Percentiles rank a stretch among this genome's conserved stretches.
Conservation (phyloP, 495 filamentous ascomycete genomes). For the Chaetomium cochliodes region DNA sequence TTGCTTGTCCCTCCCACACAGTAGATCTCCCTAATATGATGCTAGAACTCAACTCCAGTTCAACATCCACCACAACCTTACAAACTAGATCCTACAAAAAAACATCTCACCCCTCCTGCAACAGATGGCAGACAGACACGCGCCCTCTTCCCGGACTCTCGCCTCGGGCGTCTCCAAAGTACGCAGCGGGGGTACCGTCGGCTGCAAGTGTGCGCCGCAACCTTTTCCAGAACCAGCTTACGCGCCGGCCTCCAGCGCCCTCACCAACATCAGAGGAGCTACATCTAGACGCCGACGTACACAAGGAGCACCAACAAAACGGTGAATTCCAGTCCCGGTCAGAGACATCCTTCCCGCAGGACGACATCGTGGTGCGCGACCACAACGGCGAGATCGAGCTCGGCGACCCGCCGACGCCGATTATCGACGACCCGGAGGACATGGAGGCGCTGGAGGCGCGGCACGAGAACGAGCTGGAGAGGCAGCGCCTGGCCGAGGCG, state of each 20-base stretch:
- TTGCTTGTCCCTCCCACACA: neutral
- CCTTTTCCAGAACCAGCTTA: conserved; percentile 70
- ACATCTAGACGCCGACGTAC: conserved; percentile 37
- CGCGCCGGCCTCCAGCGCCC: conserved; percentile 61
- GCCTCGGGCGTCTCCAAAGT: conserved; percentile 11
- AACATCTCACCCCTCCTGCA: too few species aligned
- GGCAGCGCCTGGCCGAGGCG: conserved; percentile 51
- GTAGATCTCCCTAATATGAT: too few species aligned
- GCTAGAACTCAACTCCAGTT: neutral
- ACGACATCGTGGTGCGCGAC: conserved; percentile 74
- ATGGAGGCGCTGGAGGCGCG: conserved; percentile 41
- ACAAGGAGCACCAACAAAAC: conserved; percentile 18
- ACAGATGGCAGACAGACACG: conserved; percentile 20
- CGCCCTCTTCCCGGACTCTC: conserved; percentile 8
- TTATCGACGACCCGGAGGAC: conserved; percentile 56
- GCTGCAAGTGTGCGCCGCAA: conserved; percentile 59
- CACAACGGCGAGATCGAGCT: conserved; percentile 72
- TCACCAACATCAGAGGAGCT: conserved; percentile 41
- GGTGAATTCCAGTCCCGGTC: conserved; percentile 6
- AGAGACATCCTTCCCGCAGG: conserved; percentile 42
- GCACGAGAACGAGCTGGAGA: conserved; percentile 50
- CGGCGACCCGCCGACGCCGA: conserved; percentile 57
- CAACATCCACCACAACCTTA: neutral
- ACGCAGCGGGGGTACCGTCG: conserved; percentile 14
- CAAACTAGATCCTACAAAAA: neutral